Evolutionary conservation across 169 alveolate genomes (phyloP).

Genomic region (Eimeria falciformis): DNA sequence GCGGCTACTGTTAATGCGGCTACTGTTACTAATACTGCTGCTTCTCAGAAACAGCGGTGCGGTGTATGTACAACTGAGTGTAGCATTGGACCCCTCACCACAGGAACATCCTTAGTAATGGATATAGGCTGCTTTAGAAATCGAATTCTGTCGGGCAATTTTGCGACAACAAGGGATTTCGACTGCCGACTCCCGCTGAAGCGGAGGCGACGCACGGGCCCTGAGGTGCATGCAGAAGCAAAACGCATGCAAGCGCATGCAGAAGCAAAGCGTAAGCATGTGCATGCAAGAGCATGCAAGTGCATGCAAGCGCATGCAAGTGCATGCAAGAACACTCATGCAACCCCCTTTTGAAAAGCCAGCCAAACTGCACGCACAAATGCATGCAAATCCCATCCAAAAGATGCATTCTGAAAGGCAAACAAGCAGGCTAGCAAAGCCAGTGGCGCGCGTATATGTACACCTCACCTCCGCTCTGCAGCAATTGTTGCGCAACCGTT

Average conservation of each 20-base stretch:
- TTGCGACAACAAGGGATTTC: slow-evolving; percentile 28
- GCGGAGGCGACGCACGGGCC: slow-evolving; percentile 3
- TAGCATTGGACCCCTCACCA: slow-evolving; percentile 2
- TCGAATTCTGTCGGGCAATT: slow-evolving; percentile 15
- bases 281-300: no score
- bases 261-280: no score
- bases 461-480: slow-evolving; percentile 14
- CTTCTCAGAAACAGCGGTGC: no score
- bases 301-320: no score
- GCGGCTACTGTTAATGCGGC: no score
- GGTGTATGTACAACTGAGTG: no score
- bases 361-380: no score
- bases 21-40: no score
- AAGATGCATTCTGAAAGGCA: not conserved
- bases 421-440: not conserved
- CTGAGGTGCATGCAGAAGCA: not conserved
- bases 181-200: not conserved
- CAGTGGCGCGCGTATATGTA: not conserved
- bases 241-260: no score
- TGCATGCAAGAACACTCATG: no score
- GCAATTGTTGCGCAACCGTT: not conserved
- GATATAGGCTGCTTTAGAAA: slow-evolving; percentile 46
- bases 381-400: no score
- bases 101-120: slow-evolving; percentile 13
- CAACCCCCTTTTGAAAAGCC: no score